Conservation (phyloP, 257 asterid species). For the Perilla frutescens region DNA sequence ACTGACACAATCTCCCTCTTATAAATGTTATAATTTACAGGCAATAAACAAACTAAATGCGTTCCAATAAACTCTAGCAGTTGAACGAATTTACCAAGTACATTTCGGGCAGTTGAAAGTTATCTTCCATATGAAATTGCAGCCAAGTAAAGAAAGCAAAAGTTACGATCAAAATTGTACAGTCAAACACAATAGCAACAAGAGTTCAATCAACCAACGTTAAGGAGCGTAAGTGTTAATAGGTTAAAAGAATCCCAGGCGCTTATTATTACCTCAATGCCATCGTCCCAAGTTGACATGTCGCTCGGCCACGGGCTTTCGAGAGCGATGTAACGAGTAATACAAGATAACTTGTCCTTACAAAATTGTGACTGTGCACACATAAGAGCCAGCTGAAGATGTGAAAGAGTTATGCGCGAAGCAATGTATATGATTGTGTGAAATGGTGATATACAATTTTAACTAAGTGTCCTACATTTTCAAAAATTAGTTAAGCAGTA, state of each 20-base stretch:
- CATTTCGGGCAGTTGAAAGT: no score
- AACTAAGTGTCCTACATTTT: constrained; percentile 29
- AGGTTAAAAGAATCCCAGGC: background rate
- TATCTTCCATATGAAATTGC: no score
- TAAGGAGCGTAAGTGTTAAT: background rate
- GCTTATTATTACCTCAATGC: constrained; percentile 31
- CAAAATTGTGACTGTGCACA: constrained; percentile 32
- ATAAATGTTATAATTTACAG: background rate
- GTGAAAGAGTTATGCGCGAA: constrained; percentile 34
- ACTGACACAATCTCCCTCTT: no score
- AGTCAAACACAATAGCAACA: no score
- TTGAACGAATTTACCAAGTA: no score
- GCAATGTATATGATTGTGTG: constrained; percentile 15
- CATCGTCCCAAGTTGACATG: background rate
- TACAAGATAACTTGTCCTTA: constrained; percentile 17
- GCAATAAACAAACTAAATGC: background rate
- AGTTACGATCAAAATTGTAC: no score
- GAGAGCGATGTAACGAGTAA: constrained; percentile 15
- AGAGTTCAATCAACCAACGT: no score
- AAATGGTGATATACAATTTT: constrained; percentile 24
- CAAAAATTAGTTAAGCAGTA: constrained; percentile 32
- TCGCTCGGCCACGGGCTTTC: background rate
- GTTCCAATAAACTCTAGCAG: background rate
- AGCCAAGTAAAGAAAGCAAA: no score
- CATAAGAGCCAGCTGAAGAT: constrained; percentile 13